A percentile compares a stretch with the other conserved stretches of the same genome.
Evolutionary conservation across 2,329 filamentous ascomycete species (phyloP).

Genomic region (Botryotinia calthae): DNA sequence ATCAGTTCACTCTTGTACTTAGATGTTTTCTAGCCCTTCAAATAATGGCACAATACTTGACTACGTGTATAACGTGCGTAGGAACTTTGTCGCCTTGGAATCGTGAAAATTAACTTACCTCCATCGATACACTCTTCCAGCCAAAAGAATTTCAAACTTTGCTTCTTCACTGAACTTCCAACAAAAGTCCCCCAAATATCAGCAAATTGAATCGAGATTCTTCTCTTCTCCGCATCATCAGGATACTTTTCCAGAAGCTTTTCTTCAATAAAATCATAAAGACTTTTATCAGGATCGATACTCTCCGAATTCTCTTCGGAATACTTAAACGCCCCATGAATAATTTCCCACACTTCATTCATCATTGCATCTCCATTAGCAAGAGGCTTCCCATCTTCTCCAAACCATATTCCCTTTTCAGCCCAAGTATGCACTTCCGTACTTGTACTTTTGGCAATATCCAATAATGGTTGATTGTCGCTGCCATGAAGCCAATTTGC

Average conservation of each 20-base stretch:
- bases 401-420: slow-evolving; percentile 44
- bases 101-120: slow-evolving; percentile 30
- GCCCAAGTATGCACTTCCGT: slow-evolving; percentile 49
- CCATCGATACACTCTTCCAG: slow-evolving; percentile 57
- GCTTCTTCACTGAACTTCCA: slow-evolving; percentile 47
- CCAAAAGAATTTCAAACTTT: slow-evolving; percentile 58
- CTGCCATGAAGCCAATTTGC: slow-evolving; percentile 40
- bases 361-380: slow-evolving; percentile 36
- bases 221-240: slow-evolving; percentile 38
- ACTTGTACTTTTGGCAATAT: slow-evolving; percentile 50
- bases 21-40: not conserved
- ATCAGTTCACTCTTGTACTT: not conserved
- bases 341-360: slow-evolving; percentile 51
- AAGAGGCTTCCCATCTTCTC: slow-evolving; percentile 44
- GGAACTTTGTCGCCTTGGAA: not conserved
- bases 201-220: slow-evolving; percentile 42
- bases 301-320: slow-evolving; percentile 49
- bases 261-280: slow-evolving; percentile 54
- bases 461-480: slow-evolving; percentile 48
- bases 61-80: accelerated
- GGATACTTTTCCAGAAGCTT: slow-evolving; percentile 46
- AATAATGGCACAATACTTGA: not conserved
- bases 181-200: slow-evolving; percentile 53
- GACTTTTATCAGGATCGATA: slow-evolving; percentile 48
- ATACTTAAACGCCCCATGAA: slow-evolving; percentile 52